phyloP scores from a whole-genome alignment of 2,329 filamentous ascomycete genomes.

The Colletotrichum sp. region DNA sequence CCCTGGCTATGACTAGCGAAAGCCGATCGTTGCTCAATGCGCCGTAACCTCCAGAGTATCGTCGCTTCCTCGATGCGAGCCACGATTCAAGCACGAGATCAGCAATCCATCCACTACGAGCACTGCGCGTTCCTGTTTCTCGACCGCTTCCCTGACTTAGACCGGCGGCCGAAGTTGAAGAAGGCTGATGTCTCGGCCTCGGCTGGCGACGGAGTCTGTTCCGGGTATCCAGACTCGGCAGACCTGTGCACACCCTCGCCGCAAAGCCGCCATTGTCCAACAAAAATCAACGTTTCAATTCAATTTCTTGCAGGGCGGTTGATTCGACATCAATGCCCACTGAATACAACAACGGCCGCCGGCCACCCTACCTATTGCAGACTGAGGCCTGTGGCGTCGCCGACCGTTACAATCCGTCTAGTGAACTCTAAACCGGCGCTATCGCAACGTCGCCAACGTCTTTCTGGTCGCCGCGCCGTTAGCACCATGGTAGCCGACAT shows the following conservation, averaged over 20 bases:
- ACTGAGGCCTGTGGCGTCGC: background rate
- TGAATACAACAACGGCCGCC: background rate
- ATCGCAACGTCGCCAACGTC: conserved; percentile 4
- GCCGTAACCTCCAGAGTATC: background rate
- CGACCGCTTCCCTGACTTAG: background rate
- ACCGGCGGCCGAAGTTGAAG: background rate
- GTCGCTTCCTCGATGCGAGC: background rate
- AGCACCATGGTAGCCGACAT: background rate
- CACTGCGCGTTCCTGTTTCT: background rate
- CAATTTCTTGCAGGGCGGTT: background rate
- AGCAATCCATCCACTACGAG: background rate
- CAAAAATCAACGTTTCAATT: background rate
- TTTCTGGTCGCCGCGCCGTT: background rate
- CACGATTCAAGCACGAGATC: background rate
- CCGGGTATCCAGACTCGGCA: background rate
- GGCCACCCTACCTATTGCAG: background rate
- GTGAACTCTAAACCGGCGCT: background rate
- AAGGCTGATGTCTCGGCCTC: background rate
- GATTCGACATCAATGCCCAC: background rate
- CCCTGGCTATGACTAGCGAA: background rate
- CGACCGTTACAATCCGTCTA: background rate
- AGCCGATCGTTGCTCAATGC: background rate
- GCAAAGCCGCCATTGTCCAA: background rate
- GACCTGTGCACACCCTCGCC: background rate
- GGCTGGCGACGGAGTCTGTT: background rate